A percentile compares a stretch with the other conserved stretches of the same genome.
These are phyloP conservation scores for Quercus gilva DNA, from an alignment of 306 rosid species.

Conservation along the genomic window DNA sequence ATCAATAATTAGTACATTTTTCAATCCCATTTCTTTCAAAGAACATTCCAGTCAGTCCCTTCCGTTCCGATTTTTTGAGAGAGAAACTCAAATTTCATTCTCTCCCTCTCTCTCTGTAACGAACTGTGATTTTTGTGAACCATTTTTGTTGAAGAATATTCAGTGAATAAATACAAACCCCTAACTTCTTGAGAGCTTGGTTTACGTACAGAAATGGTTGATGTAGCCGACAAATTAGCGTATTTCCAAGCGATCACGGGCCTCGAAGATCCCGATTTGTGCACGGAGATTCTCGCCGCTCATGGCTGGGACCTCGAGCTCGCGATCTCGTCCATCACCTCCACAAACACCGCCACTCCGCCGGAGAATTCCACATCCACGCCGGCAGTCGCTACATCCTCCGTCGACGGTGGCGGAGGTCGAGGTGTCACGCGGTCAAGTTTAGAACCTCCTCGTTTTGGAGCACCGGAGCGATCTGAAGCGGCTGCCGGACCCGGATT, in stretches of 20 bases:
- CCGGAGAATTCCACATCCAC: constrained; percentile 15
- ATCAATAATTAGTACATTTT: no score
- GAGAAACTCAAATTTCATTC: no score
- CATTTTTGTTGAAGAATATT: neutral
- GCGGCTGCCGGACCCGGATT: constrained; percentile 48
- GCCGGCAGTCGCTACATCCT: constrained; percentile 1
- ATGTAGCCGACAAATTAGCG: constrained; percentile 66
- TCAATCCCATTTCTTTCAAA: no score
- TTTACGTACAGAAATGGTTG: constrained; percentile 51
- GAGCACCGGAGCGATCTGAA: constrained; percentile 17
- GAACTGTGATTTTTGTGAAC: neutral
- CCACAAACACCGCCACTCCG: constrained; percentile 12
- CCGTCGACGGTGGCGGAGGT: neutral
- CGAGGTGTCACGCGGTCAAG: constrained; percentile 7
- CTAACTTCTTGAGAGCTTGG: neutral
- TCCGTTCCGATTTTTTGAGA: neutral
- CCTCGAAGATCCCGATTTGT: constrained; percentile 79
- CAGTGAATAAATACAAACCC: neutral
- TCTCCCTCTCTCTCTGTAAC: neutral
- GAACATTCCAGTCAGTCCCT: neutral
- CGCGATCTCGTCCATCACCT: constrained; percentile 80
- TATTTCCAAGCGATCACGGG: constrained; percentile 95
- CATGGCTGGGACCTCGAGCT: constrained; percentile 96
- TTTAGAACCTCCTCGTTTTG: neutral
- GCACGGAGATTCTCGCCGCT: constrained; percentile 81